phyloP scores from a whole-genome alignment of 1,284 basidiomycete genomes.

The Puccinia coronata region DNA sequence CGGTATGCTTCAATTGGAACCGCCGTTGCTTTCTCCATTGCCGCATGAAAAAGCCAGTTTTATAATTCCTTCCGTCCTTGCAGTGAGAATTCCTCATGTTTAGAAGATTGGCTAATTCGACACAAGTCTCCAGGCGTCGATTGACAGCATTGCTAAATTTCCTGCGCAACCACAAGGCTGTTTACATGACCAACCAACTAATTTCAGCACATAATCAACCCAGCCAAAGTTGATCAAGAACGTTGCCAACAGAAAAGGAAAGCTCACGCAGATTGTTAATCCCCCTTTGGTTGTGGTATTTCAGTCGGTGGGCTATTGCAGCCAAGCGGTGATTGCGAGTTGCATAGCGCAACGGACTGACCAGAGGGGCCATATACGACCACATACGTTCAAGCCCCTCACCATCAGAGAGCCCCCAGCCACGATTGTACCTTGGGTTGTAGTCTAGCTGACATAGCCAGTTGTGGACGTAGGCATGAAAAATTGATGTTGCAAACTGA shows the following conservation, averaged over 20 bases:
- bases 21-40: not conserved
- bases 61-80: not conserved
- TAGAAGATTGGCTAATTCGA: not conserved
- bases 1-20: not conserved
- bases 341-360: slow-evolving; percentile 2
- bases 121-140: not conserved
- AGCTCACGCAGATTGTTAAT: not conserved
- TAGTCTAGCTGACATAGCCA: not conserved
- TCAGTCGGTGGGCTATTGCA: not conserved
- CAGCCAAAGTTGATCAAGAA: not conserved
- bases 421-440: not conserved
- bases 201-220: too few relatives aligned
- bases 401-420: not conserved
- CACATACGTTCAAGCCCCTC: slow-evolving; percentile 4
- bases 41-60: not conserved
- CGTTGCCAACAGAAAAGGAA: too few relatives aligned
- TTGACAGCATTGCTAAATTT: not conserved
- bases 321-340: not conserved
- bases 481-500: not conserved
- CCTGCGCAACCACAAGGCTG: not conserved
- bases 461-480: slow-evolving; percentile 6
- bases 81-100: not conserved
- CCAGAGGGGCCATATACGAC: not conserved
- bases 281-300: not conserved
- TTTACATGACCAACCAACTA: not conserved